Percentiles rank a stretch among this genome's conserved stretches.
Evolutionary conservation across 768 basidiomycete species (phyloP).

Genomic region (Paxillus ammoniavirescens): DNA sequence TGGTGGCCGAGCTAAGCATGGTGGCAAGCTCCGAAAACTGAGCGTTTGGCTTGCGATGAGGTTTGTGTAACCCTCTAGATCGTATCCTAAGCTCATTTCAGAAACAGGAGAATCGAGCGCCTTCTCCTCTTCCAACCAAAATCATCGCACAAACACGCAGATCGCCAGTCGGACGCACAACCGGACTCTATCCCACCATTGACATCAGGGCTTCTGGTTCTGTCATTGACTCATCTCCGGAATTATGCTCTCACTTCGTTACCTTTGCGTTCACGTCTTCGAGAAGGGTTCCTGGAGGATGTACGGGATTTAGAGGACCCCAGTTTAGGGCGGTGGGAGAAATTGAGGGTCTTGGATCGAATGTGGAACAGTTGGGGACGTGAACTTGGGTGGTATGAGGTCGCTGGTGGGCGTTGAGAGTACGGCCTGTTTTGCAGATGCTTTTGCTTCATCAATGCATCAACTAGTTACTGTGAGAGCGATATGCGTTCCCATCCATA

Average conservation of each 20-base stretch:
- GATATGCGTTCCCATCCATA: too few relatives aligned
- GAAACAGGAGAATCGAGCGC: conserved; percentile 61
- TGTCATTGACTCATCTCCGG: conserved; percentile 68
- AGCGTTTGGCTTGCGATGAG: conserved; percentile 74
- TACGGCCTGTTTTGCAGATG: background rate
- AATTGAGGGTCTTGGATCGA: conserved; percentile 73
- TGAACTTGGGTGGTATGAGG: conserved; percentile 57
- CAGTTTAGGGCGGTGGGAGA: conserved; percentile 62
- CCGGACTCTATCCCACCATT: conserved; percentile 41
- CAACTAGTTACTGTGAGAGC: too few relatives aligned
- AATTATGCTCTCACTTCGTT: conserved; percentile 57
- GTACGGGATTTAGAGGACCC: conserved; percentile 80
- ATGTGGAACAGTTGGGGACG: conserved; percentile 90
- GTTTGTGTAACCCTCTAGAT: conserved; percentile 28
- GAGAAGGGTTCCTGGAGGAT: conserved; percentile 82
- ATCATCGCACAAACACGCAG: conserved; percentile 13
- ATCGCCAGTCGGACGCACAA: conserved; percentile 1
- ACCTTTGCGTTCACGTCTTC: conserved; percentile 58
- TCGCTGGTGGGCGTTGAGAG: conserved; percentile 16
- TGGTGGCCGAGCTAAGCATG: conserved; percentile 52
- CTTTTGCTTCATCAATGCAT: too few relatives aligned
- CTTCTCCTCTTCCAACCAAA: conserved; percentile 54
- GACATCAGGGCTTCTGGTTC: conserved; percentile 70
- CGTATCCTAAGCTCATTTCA: conserved; percentile 6
- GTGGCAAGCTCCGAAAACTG: conserved; percentile 51